Conservation (phyloP, 2,329 filamentous ascomycete species). For the Fusarium temperatum region DNA sequence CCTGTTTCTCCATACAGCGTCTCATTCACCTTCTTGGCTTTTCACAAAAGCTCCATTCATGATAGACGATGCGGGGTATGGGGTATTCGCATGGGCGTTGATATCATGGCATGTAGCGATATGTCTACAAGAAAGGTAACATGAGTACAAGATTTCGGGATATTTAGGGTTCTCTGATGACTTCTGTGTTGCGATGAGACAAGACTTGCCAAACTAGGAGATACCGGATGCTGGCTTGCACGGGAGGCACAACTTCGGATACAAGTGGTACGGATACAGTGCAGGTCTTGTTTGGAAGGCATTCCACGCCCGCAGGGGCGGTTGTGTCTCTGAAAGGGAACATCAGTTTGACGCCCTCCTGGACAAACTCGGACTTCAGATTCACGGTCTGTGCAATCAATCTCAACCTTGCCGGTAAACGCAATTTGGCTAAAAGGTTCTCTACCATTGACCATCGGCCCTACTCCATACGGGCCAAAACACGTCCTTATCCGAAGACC, state of each 20-base stretch:
- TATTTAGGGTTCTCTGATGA: conserved; percentile 20
- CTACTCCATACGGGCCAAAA: neutral
- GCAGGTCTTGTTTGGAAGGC: neutral
- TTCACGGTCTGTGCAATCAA: neutral
- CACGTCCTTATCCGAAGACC: neutral
- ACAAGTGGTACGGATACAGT: neutral
- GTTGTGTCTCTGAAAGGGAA: neutral
- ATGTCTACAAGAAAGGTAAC: conserved; percentile 4
- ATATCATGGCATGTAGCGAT: neutral
- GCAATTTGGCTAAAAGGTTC: neutral
- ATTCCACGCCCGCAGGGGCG: neutral
- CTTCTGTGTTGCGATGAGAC: neutral
- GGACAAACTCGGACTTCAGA: neutral
- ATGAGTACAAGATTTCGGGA: conserved; percentile 11
- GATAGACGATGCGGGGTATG: conserved; percentile 23
- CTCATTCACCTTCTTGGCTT: conserved; percentile 20
- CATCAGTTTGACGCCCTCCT: neutral
- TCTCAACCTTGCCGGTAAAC: neutral
- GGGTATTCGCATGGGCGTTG: neutral
- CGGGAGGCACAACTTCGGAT: neutral
- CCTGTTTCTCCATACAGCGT: conserved; percentile 8
- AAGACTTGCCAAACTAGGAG: neutral
- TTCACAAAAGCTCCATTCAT: neutral
- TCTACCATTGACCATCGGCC: neutral
- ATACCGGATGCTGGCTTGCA: neutral